Conservation (phyloP, 2,329 filamentous ascomycete genomes). For the Sporothrix brunneoviolacea region DNA sequence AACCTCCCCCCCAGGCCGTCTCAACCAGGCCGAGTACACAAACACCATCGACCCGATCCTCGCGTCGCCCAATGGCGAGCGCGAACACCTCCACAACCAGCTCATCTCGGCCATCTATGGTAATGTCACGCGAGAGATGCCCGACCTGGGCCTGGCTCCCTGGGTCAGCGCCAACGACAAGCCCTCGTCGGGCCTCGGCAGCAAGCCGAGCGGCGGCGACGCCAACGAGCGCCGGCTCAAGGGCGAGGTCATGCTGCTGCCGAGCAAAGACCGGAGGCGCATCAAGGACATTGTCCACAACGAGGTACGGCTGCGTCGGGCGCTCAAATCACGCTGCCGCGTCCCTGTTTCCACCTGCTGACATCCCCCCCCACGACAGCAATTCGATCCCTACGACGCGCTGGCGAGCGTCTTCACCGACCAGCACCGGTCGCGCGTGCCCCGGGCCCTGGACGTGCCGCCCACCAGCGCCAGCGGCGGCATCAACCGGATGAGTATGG, state of each 20-base stretch:
- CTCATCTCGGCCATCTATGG: constrained; percentile 60
- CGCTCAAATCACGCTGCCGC: background rate
- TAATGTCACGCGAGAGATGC: constrained; percentile 64
- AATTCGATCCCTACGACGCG: constrained; percentile 51
- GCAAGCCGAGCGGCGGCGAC: constrained; percentile 59
- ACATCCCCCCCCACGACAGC: background rate
- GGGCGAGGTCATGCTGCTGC: constrained; percentile 64
- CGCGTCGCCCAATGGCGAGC: constrained; percentile 49
- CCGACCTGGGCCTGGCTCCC: constrained; percentile 59
- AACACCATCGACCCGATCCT: constrained; percentile 55
- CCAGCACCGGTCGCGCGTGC: constrained; percentile 38
- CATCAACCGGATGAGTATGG: constrained; percentile 72
- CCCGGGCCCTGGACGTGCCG: constrained; percentile 45
- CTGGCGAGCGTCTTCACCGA: constrained; percentile 48
- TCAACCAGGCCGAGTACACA: constrained; percentile 57
- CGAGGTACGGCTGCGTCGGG: constrained; percentile 42
- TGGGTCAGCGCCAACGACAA: constrained; percentile 70
- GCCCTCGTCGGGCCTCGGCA: constrained; percentile 47
- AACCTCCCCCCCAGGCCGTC: constrained; percentile 39
- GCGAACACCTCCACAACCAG: constrained; percentile 60
- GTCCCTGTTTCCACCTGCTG: background rate
- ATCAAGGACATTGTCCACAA: constrained; percentile 59
- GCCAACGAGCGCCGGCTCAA: constrained; percentile 59
- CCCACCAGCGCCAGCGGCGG: constrained; percentile 60
- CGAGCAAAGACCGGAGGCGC: constrained; percentile 57